Base-by-base conservation (phyloP, 352 stramenopile species). In the Phytophthora chlamydospora region DNA sequence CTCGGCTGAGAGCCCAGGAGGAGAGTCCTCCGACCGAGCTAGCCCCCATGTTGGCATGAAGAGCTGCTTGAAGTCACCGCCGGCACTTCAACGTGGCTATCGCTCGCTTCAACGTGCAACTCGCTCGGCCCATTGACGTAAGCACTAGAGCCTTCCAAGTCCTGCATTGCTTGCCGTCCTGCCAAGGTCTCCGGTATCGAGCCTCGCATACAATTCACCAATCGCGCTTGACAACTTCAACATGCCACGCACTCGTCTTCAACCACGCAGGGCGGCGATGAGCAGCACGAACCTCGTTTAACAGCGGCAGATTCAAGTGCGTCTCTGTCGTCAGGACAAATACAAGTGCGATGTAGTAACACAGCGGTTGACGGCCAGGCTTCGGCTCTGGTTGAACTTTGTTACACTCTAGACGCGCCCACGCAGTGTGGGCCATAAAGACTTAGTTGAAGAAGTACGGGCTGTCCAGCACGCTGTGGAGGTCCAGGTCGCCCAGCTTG, bases 371-470 rank as follows among this genome's bases (percentile, higher is more conserved):
- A 29, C 56, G 51, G 51, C 51, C 51, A 67, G 52, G 54, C 54
- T 31, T 48, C 41, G 35, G 42, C 47, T 70, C 14, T 70, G 55
- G 61, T 66, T 66, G 62, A 66, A 66, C 55, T 64, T 71, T 74
- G 56, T 63, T 75, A 75, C 55, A 74, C 54, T 74, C 60, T 74
- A 74, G 48, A 74, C 45, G 54, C 38, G 55, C 57, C 45, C 50
- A 50, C 12, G 8, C 19, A 39, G 31, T 24, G 47, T 43, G 35
- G 62, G 49, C 43, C 50, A 72, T 66, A 72, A 75, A 72, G 69
- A 48, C 72, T 77, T 97, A 99, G 70, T 99, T 98, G 76, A 99
- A 99, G 71, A 99, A 99, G 85, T 99, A 99, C 17, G 80, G 83
- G 66, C 96, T 98, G 51, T 97, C 84, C 47, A 96, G 87, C 24